Evolutionary conservation across 2,329 filamentous ascomycete species (phyloP).

Genomic region (Fusarium phyllophilum): DNA sequence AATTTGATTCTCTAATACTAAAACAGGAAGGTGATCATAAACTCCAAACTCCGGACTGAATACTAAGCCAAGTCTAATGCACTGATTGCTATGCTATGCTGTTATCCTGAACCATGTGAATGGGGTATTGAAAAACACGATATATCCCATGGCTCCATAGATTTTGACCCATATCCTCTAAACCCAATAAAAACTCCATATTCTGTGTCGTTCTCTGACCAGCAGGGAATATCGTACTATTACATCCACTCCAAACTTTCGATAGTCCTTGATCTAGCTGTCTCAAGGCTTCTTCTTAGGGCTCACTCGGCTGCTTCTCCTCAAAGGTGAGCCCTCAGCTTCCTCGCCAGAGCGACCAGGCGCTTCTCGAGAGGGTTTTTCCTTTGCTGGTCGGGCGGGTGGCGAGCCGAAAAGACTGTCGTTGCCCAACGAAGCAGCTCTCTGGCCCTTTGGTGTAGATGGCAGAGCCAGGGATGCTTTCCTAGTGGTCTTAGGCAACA

Average conservation of each 20-base stretch:
- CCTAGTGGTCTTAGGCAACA: neutral
- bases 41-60: neutral
- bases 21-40: neutral
- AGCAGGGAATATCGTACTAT: constrained; percentile 16
- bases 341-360: neutral
- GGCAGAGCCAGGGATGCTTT: neutral
- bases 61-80: constrained; percentile 19
- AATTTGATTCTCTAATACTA: constrained; percentile 1
- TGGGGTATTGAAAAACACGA: constrained; percentile 17
- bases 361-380: neutral
- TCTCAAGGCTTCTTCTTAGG: constrained; percentile 8
- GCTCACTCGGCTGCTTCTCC: constrained; percentile 14
- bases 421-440: neutral
- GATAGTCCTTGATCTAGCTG: neutral
- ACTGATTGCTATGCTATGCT: constrained; percentile 21
- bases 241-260: neutral
- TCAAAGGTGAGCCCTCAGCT: constrained; percentile 13
- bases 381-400: neutral
- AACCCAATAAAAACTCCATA: constrained; percentile 13
- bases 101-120: neutral
- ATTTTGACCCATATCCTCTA: neutral
- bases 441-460: neutral
- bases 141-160: neutral
- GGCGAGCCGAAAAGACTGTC: neutral
- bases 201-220: neutral